Conservation (phyloP, 768 basidiomycete species). For the Psilocybe sp. region DNA sequence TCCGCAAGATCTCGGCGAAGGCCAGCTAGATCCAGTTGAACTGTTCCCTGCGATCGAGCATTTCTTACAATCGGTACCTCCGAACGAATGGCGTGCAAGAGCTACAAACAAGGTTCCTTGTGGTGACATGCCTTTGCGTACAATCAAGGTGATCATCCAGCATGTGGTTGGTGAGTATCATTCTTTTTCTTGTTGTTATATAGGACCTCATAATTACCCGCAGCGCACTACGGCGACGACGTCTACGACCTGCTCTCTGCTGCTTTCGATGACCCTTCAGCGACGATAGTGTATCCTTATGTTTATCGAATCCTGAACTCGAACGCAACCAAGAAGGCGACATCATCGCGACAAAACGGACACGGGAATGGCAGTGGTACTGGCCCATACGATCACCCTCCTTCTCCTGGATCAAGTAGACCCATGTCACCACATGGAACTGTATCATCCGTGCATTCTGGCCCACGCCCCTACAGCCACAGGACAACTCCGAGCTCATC, state of each 20-base stretch:
- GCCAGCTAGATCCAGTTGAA: slow-evolving; percentile 80
- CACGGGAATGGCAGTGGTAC: slow-evolving; percentile 30
- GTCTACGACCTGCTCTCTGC: slow-evolving; percentile 88
- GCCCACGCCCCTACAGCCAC: slow-evolving; percentile 59
- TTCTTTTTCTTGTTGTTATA: neutral
- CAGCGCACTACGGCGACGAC: slow-evolving; percentile 83
- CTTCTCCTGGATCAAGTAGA: slow-evolving; percentile 62
- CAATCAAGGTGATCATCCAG: slow-evolving; percentile 98
- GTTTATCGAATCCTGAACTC: slow-evolving; percentile 90
- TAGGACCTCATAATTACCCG: slow-evolving; percentile 7
- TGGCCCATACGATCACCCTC: slow-evolving; percentile 41
- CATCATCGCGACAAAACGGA: slow-evolving; percentile 29
- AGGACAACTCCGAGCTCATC: slow-evolving; percentile 68
- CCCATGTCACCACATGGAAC: slow-evolving; percentile 73
- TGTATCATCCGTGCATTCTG: slow-evolving; percentile 45
- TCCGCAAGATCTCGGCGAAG: slow-evolving; percentile 83
- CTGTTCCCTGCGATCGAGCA: slow-evolving; percentile 91
- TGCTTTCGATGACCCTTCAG: slow-evolving; percentile 94
- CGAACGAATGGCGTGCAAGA: slow-evolving; percentile 93
- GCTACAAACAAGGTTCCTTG: slow-evolving; percentile 90
- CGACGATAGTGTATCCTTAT: slow-evolving; percentile 95
- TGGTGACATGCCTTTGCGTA: slow-evolving; percentile 96
- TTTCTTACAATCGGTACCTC: slow-evolving; percentile 89
- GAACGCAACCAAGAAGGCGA: slow-evolving; percentile 26
- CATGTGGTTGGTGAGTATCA: slow-evolving; percentile 84